These are phyloP conservation scores for Artemisia argyi DNA, from an alignment of 129 eudicot species.

Conservation along the genomic window DNA sequence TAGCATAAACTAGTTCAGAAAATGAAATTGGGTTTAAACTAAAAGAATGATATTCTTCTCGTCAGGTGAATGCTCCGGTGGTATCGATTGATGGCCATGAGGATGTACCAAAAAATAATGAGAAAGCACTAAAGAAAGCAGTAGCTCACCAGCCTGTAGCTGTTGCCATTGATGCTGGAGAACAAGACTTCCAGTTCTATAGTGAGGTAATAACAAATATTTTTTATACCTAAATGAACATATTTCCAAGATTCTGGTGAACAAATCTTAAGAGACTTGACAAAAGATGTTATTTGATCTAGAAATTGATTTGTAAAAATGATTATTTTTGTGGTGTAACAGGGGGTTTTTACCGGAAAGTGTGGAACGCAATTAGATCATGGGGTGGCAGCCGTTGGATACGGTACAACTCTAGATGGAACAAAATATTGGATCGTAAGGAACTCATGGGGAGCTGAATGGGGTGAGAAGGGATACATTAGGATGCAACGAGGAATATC, in stretches of 20 bases:
- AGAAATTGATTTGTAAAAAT: neutral
- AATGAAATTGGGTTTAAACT: neutral
- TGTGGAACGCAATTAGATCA: conserved; percentile 82
- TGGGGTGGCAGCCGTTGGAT: conserved; percentile 82
- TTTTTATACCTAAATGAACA: conserved; percentile 14
- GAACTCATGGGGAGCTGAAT: conserved; percentile 58
- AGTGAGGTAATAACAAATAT: conserved; percentile 55
- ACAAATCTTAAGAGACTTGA: neutral
- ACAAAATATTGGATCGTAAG: conserved; percentile 85
- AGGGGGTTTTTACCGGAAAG: conserved; percentile 70
- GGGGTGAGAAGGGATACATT: conserved; percentile 79
- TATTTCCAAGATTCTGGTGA: neutral
- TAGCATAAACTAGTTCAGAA: neutral
- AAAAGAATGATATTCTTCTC: neutral
- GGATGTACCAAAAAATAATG: conserved; percentile 69
- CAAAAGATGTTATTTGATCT: neutral
- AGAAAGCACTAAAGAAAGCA: conserved; percentile 76
- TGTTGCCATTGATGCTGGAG: conserved; percentile 88
- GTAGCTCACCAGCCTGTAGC: conserved; percentile 80
- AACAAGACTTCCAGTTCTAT: conserved; percentile 80
- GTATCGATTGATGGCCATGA: conserved; percentile 91
- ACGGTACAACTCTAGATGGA: conserved; percentile 57
- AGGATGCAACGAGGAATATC: conserved; percentile 49
- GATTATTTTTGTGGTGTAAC: conserved; percentile 9
- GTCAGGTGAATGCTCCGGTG: conserved; percentile 56